Evolutionary conservation across 257 asterid species (phyloP).

Genomic region (Prunella vulgaris): DNA sequence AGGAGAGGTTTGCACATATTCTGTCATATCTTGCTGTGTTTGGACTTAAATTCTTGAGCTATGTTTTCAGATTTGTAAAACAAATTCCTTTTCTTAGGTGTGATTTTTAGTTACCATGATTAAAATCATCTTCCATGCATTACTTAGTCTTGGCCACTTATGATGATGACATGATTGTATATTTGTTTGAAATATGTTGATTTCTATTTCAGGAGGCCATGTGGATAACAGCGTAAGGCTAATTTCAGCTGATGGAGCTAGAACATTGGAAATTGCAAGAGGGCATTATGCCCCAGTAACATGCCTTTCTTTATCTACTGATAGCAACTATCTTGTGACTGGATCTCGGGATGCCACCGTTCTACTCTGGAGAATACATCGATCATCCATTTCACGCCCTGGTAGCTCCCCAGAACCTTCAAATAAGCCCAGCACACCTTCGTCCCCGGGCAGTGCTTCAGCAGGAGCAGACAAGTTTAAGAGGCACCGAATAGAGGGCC

Average conservation of each 20-base stretch:
- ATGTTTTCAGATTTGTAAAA: neutral
- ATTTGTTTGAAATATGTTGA: conserved; percentile 16
- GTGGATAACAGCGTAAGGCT: conserved; percentile 86
- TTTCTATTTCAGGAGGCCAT: conserved; percentile 71
- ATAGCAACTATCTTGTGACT: conserved; percentile 80
- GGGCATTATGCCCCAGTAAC: conserved; percentile 98
- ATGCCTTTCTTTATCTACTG: conserved; percentile 75
- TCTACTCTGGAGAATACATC: conserved; percentile 84
- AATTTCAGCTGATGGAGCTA: conserved; percentile 91
- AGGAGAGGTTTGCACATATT: neutral
- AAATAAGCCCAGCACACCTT: conserved; percentile 52
- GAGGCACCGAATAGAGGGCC: conserved; percentile 78
- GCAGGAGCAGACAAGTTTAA: conserved; percentile 41
- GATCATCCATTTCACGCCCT: conserved; percentile 43
- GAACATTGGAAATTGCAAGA: conserved; percentile 87
- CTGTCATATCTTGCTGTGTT: neutral
- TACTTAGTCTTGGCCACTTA: conserved; percentile 6
- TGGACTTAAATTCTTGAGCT: neutral
- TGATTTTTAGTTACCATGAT: neutral
- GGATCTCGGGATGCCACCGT: conserved; percentile 89
- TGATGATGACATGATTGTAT: neutral
- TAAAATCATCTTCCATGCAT: neutral
- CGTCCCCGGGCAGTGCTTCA: conserved; percentile 39
- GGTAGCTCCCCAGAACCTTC: conserved; percentile 52
- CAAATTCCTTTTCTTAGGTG: neutral